Base-by-base conservation (phyloP, 2,329 filamentous ascomycete genomes). In the Sclerotinia subarctica region DNA sequence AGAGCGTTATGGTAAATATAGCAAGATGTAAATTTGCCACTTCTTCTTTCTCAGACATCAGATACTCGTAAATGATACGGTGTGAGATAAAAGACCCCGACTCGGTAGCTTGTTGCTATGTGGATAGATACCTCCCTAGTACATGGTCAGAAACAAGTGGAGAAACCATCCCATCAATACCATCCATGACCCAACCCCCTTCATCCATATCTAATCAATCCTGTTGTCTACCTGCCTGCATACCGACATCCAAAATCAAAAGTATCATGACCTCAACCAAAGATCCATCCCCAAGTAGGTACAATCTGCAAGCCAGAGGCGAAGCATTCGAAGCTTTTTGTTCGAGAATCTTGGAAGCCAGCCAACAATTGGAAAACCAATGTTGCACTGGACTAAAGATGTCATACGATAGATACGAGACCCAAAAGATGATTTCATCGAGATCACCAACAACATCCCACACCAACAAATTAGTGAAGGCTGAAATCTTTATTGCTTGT, bases 291-390 rank as follows among this genome's bases (percentile, higher is more conserved):
- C 24, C 44, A 60, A 60, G 58, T 26, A 35, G 42, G 21, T 24
- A 60, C 44, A 49, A 60, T 60, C 26, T 60, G 58, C 58, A 60
- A 35, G 58, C 42, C 44, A 21, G 26, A 49, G 58, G 58, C 58
- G 58, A 60, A 60, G 58, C 58, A 49, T 60, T 32, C 19, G 42
- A 60, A 47, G 57, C 42, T 47, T 60, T 60, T 46, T 17, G 38
- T 32, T 29, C 21, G 24, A 57, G 54, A 42, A 17, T 24, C 54
- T 42, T 57, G 54, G 54, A 57, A 35, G 7, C 6, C 11, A 38
- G 35, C 54, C 32, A 42, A 38, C 11, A 15, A 35, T 35, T 35
- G 35, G 5, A 35, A 35, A 24, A 17, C 19, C 38, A 26, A 44
- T 38, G 35, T 44, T 57, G 13, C n/a, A 29, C 29, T 29, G 29